Conservation (phyloP, 2,329 filamentous ascomycete species). For the Grosmannia serpens region DNA sequence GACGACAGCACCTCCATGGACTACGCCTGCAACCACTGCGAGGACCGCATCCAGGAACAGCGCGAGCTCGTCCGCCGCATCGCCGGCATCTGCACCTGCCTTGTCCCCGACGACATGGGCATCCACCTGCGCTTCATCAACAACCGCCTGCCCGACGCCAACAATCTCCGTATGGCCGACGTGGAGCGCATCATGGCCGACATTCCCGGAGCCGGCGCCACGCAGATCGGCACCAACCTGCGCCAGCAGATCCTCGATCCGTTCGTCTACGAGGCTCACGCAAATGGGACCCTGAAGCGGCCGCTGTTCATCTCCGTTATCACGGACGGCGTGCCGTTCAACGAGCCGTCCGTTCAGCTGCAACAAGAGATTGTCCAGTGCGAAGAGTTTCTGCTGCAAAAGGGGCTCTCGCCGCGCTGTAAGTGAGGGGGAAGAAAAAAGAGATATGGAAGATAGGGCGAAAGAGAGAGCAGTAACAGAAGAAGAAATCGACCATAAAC, state of each 20-base stretch:
- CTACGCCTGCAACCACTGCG: background rate
- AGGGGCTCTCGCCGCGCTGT: too few species aligned
- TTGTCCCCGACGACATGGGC: background rate
- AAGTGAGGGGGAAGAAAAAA: background rate
- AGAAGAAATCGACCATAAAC: background rate
- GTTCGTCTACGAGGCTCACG: background rate
- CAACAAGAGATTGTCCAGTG: background rate
- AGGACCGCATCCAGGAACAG: background rate
- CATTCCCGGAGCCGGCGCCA: background rate
- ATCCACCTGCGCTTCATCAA: background rate
- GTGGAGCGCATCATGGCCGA: background rate
- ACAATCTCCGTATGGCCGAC: background rate
- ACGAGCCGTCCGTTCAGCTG: background rate
- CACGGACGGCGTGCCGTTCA: background rate
- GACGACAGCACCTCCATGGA: background rate
- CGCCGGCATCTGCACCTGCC: background rate
- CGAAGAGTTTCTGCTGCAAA: background rate
- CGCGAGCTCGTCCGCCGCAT: background rate
- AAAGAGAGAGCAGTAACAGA: too few species aligned
- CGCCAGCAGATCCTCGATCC: background rate
- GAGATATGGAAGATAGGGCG: too few species aligned
- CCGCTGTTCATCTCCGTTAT: background rate
- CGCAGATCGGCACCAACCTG: background rate
- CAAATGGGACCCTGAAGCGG: background rate
- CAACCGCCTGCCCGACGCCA: background rate